Percentiles rank a stretch among this genome's conserved stretches.
Evolutionary conservation across 768 basidiomycete species (phyloP).

Genomic region (Mycena kentingensis): DNA sequence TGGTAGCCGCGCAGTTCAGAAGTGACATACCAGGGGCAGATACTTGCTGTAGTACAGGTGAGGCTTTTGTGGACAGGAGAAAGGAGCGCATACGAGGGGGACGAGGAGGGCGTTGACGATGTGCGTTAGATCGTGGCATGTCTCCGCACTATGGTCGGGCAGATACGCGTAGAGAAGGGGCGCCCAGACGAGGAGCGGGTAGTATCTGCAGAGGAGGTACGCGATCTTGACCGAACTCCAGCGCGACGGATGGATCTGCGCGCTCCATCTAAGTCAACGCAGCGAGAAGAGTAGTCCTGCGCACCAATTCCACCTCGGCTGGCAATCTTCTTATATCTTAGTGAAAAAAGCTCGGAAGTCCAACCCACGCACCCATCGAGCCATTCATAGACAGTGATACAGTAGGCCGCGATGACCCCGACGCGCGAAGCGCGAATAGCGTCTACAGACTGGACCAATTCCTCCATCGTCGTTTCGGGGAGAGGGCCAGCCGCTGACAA

Average conservation of each 20-base stretch:
- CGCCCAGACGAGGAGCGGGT: conserved; percentile 40
- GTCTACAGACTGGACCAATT: not conserved
- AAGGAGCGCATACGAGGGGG: conserved; percentile 34
- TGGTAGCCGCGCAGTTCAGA: not conserved
- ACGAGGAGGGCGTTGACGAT: conserved; percentile 35
- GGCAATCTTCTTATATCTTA: conserved; percentile 24
- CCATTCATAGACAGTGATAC: conserved; percentile 41
- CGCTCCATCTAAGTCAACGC: too few species aligned
- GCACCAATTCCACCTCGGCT: conserved; percentile 37
- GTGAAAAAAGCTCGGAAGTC: not conserved
- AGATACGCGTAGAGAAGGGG: conserved; percentile 40
- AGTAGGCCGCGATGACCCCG: conserved; percentile 35
- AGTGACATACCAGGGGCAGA: conserved; percentile 38
- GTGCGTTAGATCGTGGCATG: conserved; percentile 34
- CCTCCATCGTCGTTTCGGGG: too few species aligned
- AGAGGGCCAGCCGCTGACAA: not conserved
- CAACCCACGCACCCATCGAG: conserved; percentile 33
- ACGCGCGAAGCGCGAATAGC: conserved; percentile 31
- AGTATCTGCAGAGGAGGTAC: conserved; percentile 47
- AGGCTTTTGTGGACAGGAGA: not conserved
- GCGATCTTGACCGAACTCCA: conserved; percentile 43
- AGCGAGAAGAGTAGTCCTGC: too few species aligned
- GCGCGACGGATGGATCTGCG: conserved; percentile 36
- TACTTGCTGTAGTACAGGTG: conserved; percentile 35
- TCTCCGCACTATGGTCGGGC: conserved; percentile 33